These are phyloP conservation scores for Elsinoe australis DNA, from an alignment of 2,329 filamentous ascomycete genomes.

Conservation along the genomic window DNA sequence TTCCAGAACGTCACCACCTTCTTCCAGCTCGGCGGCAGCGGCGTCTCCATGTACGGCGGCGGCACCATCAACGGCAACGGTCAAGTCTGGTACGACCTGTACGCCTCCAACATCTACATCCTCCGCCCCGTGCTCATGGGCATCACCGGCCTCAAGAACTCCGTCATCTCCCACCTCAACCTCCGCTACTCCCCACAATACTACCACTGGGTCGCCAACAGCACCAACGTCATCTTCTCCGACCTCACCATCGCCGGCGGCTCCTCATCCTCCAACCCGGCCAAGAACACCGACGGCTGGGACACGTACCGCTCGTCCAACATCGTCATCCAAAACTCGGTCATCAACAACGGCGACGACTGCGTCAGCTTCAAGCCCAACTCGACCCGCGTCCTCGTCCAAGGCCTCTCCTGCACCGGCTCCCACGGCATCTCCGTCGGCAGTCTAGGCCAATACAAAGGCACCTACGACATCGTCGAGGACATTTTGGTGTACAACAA, in stretches of 20 bases:
- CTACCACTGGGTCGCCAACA: conserved; percentile 61
- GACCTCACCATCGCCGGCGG: conserved; percentile 53
- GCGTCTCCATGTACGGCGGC: conserved; percentile 61
- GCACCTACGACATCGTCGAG: conserved; percentile 58
- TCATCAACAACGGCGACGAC: conserved; percentile 59
- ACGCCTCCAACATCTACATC: conserved; percentile 46
- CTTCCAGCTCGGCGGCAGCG: conserved; percentile 58
- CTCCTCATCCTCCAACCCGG: conserved; percentile 45
- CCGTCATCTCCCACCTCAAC: conserved; percentile 51
- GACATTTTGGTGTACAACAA: conserved; percentile 48
- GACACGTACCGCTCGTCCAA: conserved; percentile 54
- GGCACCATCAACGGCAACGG: conserved; percentile 58
- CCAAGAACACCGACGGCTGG: conserved; percentile 56
- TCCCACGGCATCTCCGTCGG: conserved; percentile 68
- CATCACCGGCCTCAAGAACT: conserved; percentile 42
- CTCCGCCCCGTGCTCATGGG: conserved; percentile 53
- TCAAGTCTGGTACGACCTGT: conserved; percentile 58
- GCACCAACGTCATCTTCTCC: conserved; percentile 55
- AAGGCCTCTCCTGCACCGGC: conserved; percentile 60
- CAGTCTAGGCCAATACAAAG: conserved; percentile 59
- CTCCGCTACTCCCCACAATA: conserved; percentile 55
- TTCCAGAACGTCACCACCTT: conserved; percentile 63
- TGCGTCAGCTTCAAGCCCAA: conserved; percentile 71
- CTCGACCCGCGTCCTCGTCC: conserved; percentile 59
- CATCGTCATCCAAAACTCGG: conserved; percentile 59